Base-by-base conservation (phyloP, 805 yeast species). In the Groenewaldozyma tartarivorans region DNA sequence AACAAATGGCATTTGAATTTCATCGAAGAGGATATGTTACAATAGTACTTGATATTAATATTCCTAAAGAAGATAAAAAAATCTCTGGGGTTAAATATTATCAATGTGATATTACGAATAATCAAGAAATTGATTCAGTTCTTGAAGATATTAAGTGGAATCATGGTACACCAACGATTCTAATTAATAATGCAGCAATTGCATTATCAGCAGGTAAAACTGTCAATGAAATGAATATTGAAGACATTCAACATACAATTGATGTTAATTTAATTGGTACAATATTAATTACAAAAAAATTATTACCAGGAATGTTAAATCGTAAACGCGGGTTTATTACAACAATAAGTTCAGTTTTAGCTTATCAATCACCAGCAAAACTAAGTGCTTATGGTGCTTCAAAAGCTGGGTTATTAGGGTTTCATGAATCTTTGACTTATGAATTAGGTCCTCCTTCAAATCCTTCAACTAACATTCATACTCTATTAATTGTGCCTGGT, bases 131-230 rank as follows among this genome's bases (percentile, higher is more conserved):
- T 4, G 49, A 56, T 17, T 52, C 53, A 2, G 54, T 67, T 30
- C 69, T 71, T 4, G 53, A 54, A 4, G 43, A 36, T 6, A 72
- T 87, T 22, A 53, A 52, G 26, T 36, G 53, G n/a, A 69, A 68
- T 24, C 50, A 74, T 33, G 94, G 94, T 0, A 50, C 50, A 0
- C 79, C 83, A 1, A 72, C 87, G 0, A 67, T 87, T 1, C 61
- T 90, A 13, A 71, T 90, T 38, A 88, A 88, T 58, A 88, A 90
- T 57, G 97, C 96, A 0, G 97, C 85, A 0, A 71, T 86, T 79
- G 29, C 62, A 63, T n/a, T 21, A 11, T 46, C 45, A n/a, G 9
- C 36, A 24, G 84, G 85, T 0, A 72, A 74, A 45, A 55, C 75
- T 1, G 53, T 87, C 3, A 49, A 75, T 4, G 77, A 80, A 4